Conservation (phyloP, 257 asterid genomes). For the Cordia subcordata region DNA sequence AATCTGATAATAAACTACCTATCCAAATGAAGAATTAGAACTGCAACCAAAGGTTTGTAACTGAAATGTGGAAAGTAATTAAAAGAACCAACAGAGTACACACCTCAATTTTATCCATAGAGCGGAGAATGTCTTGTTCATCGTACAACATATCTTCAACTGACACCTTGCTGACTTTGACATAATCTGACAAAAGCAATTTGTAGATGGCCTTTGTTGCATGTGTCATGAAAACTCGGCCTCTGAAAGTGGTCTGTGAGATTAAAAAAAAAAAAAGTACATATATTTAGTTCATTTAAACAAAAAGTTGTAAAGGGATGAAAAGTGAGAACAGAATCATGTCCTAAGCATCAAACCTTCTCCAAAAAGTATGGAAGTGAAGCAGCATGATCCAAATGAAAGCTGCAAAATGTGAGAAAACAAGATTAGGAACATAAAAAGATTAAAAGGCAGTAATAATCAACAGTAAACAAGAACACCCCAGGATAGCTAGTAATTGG, state of each 20-base stretch:
- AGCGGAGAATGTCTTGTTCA: constrained; percentile 71
- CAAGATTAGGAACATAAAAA: not conserved
- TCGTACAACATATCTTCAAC: constrained; percentile 92
- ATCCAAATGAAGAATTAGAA: too few relatives aligned
- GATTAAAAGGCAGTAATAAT: not conserved
- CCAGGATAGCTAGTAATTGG: too few relatives aligned
- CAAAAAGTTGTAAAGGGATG: not conserved
- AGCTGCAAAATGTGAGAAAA: constrained; percentile 43
- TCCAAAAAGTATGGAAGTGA: constrained; percentile 96
- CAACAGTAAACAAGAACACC: not conserved
- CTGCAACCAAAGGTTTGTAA: too few relatives aligned
- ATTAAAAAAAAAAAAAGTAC: constrained; percentile 12
- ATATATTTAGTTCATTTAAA: constrained; percentile 15
- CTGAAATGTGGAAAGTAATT: not conserved
- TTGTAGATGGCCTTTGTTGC: constrained; percentile 96
- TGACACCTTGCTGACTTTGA: constrained; percentile 97
- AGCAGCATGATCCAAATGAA: constrained; percentile 99
- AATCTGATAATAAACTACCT: too few relatives aligned
- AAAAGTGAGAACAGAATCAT: constrained; percentile 10
- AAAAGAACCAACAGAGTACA: constrained; percentile 6
- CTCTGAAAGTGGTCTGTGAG: constrained; percentile 77
- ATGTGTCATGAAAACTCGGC: constrained; percentile 95
- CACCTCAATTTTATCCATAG: constrained; percentile 98
- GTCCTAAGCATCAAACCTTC: constrained; percentile 49
- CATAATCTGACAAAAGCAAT: constrained; percentile 84